Evolutionary conservation across 2,329 filamentous ascomycete genomes (phyloP), one percentile per base, ranked within the genome.

Genomic region (Coniochaeta sp.): DNA sequence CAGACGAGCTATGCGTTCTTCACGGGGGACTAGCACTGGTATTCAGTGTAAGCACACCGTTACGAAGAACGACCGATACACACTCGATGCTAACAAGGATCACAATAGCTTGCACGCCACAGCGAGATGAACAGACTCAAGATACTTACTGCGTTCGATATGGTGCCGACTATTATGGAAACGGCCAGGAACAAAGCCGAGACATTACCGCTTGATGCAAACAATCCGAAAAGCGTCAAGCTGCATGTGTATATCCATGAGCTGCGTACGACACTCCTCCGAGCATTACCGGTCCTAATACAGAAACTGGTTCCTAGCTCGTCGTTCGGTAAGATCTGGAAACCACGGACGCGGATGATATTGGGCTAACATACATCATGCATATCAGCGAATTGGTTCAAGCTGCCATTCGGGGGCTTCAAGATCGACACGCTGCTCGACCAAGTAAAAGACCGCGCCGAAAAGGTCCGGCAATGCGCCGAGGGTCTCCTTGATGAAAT

Each of bases 381-480:
- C n/a, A n/a, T n/a, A n/a, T n/a, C 34, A 59, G 42, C n/a, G 30
- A 60, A 60, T 24, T 36, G 44, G 26, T 52, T 24, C 16, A 55
- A 42, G 26, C 55, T 47, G 10, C 61, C 61, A 16, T 62, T 62
- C 61, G 30, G 58, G 36, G 19, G 58, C 61, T 17, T 63, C 62
- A n/a, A 60, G 52, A 59, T 68, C 62, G 32, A 59, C 57, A n/a
- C 59, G 61, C 58, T 67, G 62, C 42, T 66, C 63, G 17, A 62
- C 63, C 24, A 69, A 26, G 61, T 62, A 17, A 42, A 55, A 12
- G 19, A 19, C 1, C 30, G 50, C 38, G 58, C 58, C 28, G 61
- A 60, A 12, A 16, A 44, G 4, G 58, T 62, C 12, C 47, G 58
- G 19, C n/a, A 52, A 9, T 47, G 54, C 26, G 36, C 58, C 58